Percentiles rank a stretch among this genome's conserved stretches.
Evolutionary conservation across 1,284 basidiomycete genomes (phyloP).

Genomic region (Hypsizygus ulmarius): DNA sequence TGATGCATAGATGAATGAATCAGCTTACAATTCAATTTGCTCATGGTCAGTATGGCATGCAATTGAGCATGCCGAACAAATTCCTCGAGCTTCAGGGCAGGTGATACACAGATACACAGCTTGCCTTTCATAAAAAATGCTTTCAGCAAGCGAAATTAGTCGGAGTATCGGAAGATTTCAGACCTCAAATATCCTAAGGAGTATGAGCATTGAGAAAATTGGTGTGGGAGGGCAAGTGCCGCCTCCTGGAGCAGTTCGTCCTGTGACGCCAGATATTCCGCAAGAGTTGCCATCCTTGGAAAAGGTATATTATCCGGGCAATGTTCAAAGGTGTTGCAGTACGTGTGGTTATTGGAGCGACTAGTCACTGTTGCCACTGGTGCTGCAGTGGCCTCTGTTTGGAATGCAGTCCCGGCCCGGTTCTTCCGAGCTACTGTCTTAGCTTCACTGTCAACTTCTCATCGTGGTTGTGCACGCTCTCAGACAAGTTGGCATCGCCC

Average conservation of each 20-base stretch:
- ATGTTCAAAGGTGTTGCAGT: too few species aligned
- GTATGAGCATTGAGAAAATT: conserved; percentile 73
- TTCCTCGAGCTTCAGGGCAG: conserved; percentile 55
- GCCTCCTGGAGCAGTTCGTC: conserved; percentile 63
- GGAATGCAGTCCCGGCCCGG: too few species aligned
- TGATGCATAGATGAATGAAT: conserved; percentile 2
- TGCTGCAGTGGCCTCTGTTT: too few species aligned
- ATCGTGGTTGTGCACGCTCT: too few species aligned
- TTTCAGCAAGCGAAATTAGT: neutral
- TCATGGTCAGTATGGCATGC: conserved; percentile 81
- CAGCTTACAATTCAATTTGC: conserved; percentile 63
- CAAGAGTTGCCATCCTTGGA: conserved; percentile 36
- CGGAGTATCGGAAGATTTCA: conserved; percentile 2
- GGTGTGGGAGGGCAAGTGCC: conserved; percentile 68
- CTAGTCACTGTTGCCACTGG: too few species aligned
- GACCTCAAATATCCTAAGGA: conserved; percentile 54
- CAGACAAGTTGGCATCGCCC: too few species aligned
- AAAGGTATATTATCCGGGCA: too few species aligned
- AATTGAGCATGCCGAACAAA: conserved; percentile 79
- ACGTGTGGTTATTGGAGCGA: too few species aligned
- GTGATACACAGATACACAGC: conserved; percentile 75
- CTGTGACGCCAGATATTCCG: conserved; percentile 58
- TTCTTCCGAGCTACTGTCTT: too few species aligned
- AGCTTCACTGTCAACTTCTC: too few species aligned
- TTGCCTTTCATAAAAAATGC: conserved; percentile 40